Base-by-base conservation (phyloP, 2,329 filamentous ascomycete genomes). In the Calonectria pauciramosa region DNA sequence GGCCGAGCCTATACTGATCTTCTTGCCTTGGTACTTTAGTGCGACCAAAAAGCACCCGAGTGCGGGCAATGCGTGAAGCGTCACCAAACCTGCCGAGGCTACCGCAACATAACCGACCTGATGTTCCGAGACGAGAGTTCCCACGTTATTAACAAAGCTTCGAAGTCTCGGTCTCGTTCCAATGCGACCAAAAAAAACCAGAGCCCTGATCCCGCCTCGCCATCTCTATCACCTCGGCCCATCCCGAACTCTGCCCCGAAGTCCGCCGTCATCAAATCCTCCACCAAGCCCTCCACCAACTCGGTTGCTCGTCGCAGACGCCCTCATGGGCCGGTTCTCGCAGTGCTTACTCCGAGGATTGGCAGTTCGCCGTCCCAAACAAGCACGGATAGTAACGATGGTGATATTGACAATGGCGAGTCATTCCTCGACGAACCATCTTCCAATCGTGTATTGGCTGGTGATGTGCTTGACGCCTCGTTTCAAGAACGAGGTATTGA, bases 111-210 rank as follows among this genome's bases (percentile, higher is more conserved):
- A 64, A 86, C 90, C 51, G 90, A 91, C 76, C 85, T 91, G 74
- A 90, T 91, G 85, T 91, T 91, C 77, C 87, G 90, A 52, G 89
- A 91, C 78, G 88, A 91, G 80, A 91, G 88, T 76, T 87, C 86
- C 38, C 88, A 90, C 79, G 89, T 91, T 70, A 89, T 89, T 77
- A 87, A 88, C 77, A 90, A 89, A 82, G 88, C 87, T 59, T 86
- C 85, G 68, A 86, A 85, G 71, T 78, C 74, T 65, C 79, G 81
- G 32, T 77, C 80, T 26, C 81, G 81, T 32, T 56, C 73, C 68
- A 80, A 77, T 41, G 74, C 75, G 30, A 70, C 70, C 51, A 80
- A 78, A 70, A 83, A 83, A 54, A 73, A 77, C 36, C 75, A 63
- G n/a, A 70, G 72, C 59, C 71, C 73, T 18, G 71, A 67, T 41